Conservation (phyloP, 1,284 basidiomycete genomes). For the Coniferiporia sulphurascens region DNA sequence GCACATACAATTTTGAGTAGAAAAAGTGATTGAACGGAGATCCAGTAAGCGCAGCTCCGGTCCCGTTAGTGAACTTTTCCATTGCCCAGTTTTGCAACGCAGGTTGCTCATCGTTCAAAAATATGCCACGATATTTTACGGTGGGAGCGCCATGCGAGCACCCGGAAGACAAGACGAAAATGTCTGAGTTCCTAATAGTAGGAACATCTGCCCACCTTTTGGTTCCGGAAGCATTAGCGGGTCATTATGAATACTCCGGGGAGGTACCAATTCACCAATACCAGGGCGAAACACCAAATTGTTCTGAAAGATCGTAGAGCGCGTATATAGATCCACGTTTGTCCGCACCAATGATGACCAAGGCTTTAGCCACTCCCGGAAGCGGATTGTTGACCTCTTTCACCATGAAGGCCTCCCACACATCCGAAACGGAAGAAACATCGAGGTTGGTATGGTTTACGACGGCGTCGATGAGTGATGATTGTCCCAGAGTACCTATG, state of each 20-base stretch:
- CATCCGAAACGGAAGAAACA: constrained; percentile 50
- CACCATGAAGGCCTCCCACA: constrained; percentile 61
- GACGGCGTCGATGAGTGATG: constrained; percentile 51
- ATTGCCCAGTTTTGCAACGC: constrained; percentile 49
- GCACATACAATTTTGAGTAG: constrained; percentile 49
- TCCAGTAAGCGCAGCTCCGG: constrained; percentile 41
- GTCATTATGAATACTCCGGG: constrained; percentile 8
- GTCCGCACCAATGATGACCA: constrained; percentile 64
- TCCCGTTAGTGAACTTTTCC: constrained; percentile 64
- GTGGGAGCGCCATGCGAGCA: constrained; percentile 64
- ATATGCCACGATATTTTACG: constrained; percentile 68
- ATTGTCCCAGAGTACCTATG: constrained; percentile 59
- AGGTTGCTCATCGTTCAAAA: constrained; percentile 63
- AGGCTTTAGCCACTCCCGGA: constrained; percentile 52
- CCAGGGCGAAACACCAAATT: constrained; percentile 68
- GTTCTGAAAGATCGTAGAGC: constrained; percentile 67
- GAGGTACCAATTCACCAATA: constrained; percentile 43
- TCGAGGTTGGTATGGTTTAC: constrained; percentile 49
- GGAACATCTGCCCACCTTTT: constrained; percentile 68
- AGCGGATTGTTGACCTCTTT: constrained; percentile 51
- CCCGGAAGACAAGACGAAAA: constrained; percentile 45
- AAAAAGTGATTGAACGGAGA: constrained; percentile 63
- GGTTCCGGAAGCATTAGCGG: background rate
- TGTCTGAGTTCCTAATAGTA: constrained; percentile 40
- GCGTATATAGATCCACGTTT: constrained; percentile 65